Evolutionary conservation across 148 eudicot species (phyloP).

Genomic region (Agrostemma githago): DNA sequence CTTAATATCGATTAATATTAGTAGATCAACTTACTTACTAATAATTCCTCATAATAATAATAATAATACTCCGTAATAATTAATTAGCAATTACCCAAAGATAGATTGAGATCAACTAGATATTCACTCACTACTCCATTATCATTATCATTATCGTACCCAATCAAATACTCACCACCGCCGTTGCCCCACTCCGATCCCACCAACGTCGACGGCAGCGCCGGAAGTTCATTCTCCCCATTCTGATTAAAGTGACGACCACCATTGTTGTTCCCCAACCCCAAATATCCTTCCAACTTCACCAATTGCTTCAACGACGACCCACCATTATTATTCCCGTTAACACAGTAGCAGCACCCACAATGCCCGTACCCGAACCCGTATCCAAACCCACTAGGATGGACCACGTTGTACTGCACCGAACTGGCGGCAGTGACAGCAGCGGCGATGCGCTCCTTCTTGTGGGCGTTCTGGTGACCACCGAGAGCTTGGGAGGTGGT

Average conservation of each 20-base stretch:
- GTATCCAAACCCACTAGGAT: not conserved
- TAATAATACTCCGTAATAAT: not conserved
- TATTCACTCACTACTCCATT: not conserved
- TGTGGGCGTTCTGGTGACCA: slow-evolving; percentile 29
- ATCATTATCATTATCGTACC: not conserved
- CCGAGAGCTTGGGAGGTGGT: slow-evolving; percentile 29
- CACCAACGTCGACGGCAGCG: not conserved
- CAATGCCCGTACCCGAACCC: not conserved
- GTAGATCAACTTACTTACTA: no score
- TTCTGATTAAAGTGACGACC: not conserved
- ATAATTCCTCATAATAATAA: no score
- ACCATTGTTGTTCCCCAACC: not conserved
- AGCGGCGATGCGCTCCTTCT: slow-evolving; percentile 17
- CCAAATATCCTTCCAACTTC: not conserved
- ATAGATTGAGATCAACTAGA: not conserved
- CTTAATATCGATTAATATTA: no score
- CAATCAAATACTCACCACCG: not conserved
- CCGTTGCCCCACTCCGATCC: not conserved
- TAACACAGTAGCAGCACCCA: not conserved
- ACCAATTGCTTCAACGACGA: not conserved
- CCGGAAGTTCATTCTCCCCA: not conserved
- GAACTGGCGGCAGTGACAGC: not conserved
- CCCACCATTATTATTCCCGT: not conserved
- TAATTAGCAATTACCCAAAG: not conserved
- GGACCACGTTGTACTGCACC: not conserved